Base-by-base conservation (phyloP, 2,329 filamentous ascomycete genomes). In the Grosmannia serpens region DNA sequence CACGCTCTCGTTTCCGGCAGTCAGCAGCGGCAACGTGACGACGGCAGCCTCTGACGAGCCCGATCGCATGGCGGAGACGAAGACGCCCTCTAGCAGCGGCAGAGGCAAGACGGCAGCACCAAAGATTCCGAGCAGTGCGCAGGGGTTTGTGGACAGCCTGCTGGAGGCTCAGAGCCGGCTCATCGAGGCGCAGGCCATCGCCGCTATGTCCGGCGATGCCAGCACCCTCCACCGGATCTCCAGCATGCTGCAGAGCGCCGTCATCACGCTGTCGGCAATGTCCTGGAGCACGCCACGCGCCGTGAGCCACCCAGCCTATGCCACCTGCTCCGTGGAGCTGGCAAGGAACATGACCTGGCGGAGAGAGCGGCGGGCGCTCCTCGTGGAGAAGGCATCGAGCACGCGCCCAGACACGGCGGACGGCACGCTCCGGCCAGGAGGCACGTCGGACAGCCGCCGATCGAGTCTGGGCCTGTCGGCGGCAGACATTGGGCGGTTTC, bases 1-100 rank as follows among this genome's bases (percentile, higher is more conserved):
- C 0, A 96, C 91, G 0, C 85, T 96, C 29, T 95, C 91, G 0
- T 87, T 92, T 60, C 90, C 91, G 1, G 85, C 89, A 0, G 76
- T 92, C 44, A 73, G 74, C 27, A 67, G 71, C 61, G 58, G 60
- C 13, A 55, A 17, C 15, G 7, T 15, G 13, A n/a, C 29, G 9
- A n/a, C 24, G 1, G 59, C 67, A 20, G 60, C 64, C 31, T 65
- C 72, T 29, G 78, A 78, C 38, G 9, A 20, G 20, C 31, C 62
- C 67, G 26, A 72, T 26, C n/a, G 46, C 46, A 8, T 24, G n/a
- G n/a, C 72, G 2, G 59, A 70, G 4, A 63, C 64, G 5, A 73
- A 74, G 57, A 69, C 66, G 26, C 65, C 73, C 15, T 74, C 56
- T 2, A 11, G 47, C 15, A 27, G 17, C 27, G 75, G 67, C 58